Evolutionary conservation across 1,284 basidiomycete species (phyloP).

Genomic region (Filobasidium uniguttulatum): DNA sequence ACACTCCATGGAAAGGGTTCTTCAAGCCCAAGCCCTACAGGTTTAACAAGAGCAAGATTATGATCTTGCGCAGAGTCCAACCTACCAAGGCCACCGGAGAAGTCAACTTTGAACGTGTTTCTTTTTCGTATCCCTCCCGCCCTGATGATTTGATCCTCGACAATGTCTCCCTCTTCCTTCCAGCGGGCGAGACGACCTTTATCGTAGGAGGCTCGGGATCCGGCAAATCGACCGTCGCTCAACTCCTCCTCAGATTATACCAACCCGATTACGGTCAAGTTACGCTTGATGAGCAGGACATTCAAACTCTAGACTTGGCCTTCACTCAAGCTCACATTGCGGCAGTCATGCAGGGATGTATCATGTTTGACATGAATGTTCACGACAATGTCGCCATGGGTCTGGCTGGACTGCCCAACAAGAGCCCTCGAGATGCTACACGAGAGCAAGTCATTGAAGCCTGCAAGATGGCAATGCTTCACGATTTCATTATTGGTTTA

Average conservation of each 20-base stretch:
- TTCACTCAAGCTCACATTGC: conserved; percentile 64
- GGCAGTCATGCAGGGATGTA: conserved; percentile 60
- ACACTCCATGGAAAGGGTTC: background rate
- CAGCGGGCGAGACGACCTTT: conserved; percentile 75
- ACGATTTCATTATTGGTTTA: conserved; percentile 70
- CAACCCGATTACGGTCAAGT: conserved; percentile 48
- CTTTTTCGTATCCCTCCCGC: conserved; percentile 77
- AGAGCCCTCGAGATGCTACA: conserved; percentile 41
- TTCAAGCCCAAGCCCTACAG: background rate
- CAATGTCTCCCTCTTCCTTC: conserved; percentile 48
- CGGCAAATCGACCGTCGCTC: conserved; percentile 83
- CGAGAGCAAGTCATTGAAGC: conserved; percentile 63
- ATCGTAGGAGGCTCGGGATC: conserved; percentile 83
- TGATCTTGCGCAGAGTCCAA: conserved; percentile 16
- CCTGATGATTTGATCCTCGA: conserved; percentile 37
- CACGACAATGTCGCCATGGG: conserved; percentile 84
- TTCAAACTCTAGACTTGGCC: conserved; percentile 57
- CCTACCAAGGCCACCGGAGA: conserved; percentile 54
- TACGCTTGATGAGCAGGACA: conserved; percentile 66
- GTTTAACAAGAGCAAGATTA: background rate
- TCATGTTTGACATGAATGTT: conserved; percentile 66
- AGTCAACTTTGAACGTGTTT: conserved; percentile 58
- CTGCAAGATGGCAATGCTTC: conserved; percentile 70
- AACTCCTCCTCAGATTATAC: conserved; percentile 71
- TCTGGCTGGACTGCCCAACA: conserved; percentile 36